phyloP scores from a whole-genome alignment of 106 monocot genomes.

The Dioscorea dumetorum region DNA sequence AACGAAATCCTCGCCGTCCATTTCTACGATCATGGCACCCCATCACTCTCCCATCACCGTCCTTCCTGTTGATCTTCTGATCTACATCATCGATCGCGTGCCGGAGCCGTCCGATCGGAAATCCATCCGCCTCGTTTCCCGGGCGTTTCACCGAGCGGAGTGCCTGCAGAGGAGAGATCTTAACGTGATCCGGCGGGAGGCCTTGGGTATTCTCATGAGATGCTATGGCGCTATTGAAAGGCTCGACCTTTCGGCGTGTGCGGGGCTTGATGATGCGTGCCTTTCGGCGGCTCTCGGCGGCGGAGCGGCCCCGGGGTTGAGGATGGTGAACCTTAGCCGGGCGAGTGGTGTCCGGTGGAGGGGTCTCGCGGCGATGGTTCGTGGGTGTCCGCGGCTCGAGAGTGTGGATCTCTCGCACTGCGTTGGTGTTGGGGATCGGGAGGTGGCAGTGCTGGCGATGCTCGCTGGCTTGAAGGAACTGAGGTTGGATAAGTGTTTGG shows the following conservation, averaged over 20 bases:
- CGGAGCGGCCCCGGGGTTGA: conserved; percentile 4
- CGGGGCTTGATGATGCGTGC: conserved; percentile 34
- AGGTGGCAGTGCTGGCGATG: conserved; percentile 56
- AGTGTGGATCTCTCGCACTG: conserved; percentile 68
- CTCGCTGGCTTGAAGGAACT: conserved; percentile 46
- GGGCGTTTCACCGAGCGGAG: conserved; percentile 42
- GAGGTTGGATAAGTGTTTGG: conserved; percentile 59
- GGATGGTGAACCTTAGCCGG: conserved; percentile 39
- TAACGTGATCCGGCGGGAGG: conserved; percentile 33
- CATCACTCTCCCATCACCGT: conserved; percentile 9
- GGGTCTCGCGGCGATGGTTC: conserved; percentile 57
- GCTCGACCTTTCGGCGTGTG: conserved; percentile 61
- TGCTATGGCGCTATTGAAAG: conserved; percentile 28
- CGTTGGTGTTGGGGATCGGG: conserved; percentile 54
- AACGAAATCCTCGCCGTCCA: conserved; percentile 3
- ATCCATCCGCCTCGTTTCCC: conserved; percentile 57
- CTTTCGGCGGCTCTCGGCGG: conserved; percentile 6
- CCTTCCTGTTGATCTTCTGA: conserved; percentile 55
- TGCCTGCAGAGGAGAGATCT: conserved; percentile 36
- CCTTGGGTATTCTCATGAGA: conserved; percentile 31
- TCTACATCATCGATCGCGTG: conserved; percentile 49
- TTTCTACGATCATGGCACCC: neutral
- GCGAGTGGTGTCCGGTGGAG: conserved; percentile 56
- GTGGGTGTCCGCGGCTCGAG: conserved; percentile 51
- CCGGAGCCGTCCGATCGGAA: conserved; percentile 34